A percentile compares a stretch with the other conserved stretches of the same genome.
Conservation (phyloP, 352 stramenopile genomes). For the Phytophthora uliginosa region DNA sequence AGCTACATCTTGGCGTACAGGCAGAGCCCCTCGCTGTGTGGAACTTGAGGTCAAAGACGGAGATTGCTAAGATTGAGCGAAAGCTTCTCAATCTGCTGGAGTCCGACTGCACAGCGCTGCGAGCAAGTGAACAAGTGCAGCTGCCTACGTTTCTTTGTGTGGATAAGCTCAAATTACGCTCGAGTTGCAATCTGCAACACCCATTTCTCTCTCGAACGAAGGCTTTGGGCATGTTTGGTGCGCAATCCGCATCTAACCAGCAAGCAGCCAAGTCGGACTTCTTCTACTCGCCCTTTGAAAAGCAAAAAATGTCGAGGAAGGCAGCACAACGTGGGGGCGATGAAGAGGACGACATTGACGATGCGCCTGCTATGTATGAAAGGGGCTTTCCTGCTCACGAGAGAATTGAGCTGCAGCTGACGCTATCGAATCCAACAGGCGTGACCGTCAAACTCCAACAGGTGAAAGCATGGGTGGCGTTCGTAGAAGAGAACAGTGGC, state of each 20-base stretch:
- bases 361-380: constrained; percentile 44
- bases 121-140: constrained; percentile 60
- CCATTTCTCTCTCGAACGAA: constrained; percentile 51
- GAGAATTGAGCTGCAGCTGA: constrained; percentile 63
- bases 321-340: constrained; percentile 10
- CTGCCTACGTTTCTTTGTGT: constrained; percentile 68
- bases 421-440: constrained; percentile 74
- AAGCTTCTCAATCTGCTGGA: constrained; percentile 65
- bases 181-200: constrained; percentile 40
- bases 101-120: constrained; percentile 61
- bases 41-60: constrained; percentile 67
- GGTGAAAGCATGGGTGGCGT: constrained; percentile 61
- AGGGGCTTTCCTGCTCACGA: constrained; percentile 65
- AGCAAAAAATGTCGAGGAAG: constrained; percentile 41
- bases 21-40: constrained; percentile 42
- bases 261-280: constrained; percentile 51
- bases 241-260: constrained; percentile 20
- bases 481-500: constrained; percentile 13
- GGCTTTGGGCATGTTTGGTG: constrained; percentile 49
- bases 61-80: constrained; percentile 68
- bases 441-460: constrained; percentile 75
- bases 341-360: constrained; percentile 22
- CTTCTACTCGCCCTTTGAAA: constrained; percentile 76
- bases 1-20: constrained; percentile 3
- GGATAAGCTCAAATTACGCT: constrained; percentile 59